These are phyloP conservation scores for Starmera caribaea DNA, from an alignment of 805 yeast species.

Conservation along the genomic window DNA sequence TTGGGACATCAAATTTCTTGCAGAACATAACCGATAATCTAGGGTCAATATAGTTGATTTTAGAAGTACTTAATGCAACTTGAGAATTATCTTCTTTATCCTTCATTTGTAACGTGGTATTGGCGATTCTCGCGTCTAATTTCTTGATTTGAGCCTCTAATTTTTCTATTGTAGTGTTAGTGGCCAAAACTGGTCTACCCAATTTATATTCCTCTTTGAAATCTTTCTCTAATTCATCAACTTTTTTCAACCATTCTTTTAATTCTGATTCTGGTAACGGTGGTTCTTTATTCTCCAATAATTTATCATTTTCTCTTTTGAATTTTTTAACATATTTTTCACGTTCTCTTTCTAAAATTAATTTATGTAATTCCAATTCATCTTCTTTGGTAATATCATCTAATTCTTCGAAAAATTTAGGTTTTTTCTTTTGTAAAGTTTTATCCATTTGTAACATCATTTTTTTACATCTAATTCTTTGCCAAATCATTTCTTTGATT, in stretches of 20 bases:
- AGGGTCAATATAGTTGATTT: conserved; percentile 93
- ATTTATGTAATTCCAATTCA: conserved; percentile 45
- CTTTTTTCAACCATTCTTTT: conserved; percentile 46
- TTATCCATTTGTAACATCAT: conserved; percentile 63
- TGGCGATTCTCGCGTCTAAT: conserved; percentile 59
- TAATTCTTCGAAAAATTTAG: conserved; percentile 56
- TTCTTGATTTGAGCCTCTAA: conserved; percentile 61
- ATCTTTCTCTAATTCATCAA: conserved; percentile 39
- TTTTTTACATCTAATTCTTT: conserved; percentile 61
- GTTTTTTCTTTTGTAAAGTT: conserved; percentile 35
- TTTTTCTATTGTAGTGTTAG: conserved; percentile 47
- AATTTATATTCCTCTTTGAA: conserved; percentile 49
- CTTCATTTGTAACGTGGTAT: conserved; percentile 64
- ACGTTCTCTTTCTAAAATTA: conserved; percentile 53
- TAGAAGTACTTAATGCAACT: conserved; percentile 88
- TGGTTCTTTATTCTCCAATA: conserved; percentile 45
- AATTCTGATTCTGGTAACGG: conserved; percentile 45
- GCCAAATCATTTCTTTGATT: conserved; percentile 79
- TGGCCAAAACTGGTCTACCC: conserved; percentile 47
- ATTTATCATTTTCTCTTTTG: conserved; percentile 69
- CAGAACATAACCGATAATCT: conserved; percentile 83
- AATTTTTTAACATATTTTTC: conserved; percentile 60
- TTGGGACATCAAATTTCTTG: conserved; percentile 78
- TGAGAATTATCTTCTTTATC: conserved; percentile 93
- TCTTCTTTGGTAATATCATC: conserved; percentile 60